Conservation (phyloP, 768 basidiomycete species). For the Leccinum variicolor region DNA sequence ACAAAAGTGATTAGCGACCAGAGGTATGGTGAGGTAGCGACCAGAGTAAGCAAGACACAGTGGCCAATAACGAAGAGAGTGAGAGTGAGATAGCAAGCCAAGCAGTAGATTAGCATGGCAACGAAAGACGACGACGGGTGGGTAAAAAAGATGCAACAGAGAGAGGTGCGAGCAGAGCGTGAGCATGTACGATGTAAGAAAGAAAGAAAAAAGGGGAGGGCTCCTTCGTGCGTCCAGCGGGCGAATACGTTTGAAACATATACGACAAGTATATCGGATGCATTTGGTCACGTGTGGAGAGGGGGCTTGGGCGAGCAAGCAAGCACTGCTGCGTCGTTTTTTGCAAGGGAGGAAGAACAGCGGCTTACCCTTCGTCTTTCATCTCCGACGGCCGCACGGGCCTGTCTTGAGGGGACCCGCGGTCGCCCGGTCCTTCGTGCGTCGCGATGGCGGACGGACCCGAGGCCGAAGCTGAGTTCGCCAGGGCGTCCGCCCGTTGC, state of each 20-base stretch:
- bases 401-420: slow-evolving; percentile 39
- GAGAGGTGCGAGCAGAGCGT: slow-evolving; percentile 14
- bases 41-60: slow-evolving; percentile 29
- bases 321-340: slow-evolving; percentile 11
- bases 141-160: slow-evolving; percentile 10
- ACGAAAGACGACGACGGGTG: slow-evolving; percentile 13
- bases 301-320: slow-evolving; percentile 10
- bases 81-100: slow-evolving; percentile 18
- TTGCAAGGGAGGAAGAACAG: slow-evolving; percentile 13
- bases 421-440: slow-evolving; percentile 32
- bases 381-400: slow-evolving; percentile 68
- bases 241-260: slow-evolving; percentile 11
- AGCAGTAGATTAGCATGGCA: slow-evolving; percentile 28
- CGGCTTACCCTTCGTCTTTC: slow-evolving; percentile 80
- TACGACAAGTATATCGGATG: slow-evolving; percentile 11
- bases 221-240: slow-evolving; percentile 21
- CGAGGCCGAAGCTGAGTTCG: background rate
- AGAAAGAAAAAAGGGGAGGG: background rate
- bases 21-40: slow-evolving; percentile 33
- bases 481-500: slow-evolving; percentile 34
- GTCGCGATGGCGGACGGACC: slow-evolving; percentile 34
- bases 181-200: slow-evolving; percentile 15
- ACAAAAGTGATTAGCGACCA: slow-evolving; percentile 34
- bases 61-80: slow-evolving; percentile 25
- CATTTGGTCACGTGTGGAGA: slow-evolving; percentile 6